phyloP scores from a whole-genome alignment of 2,329 filamentous ascomycete species.

The Fusarium sp. region DNA sequence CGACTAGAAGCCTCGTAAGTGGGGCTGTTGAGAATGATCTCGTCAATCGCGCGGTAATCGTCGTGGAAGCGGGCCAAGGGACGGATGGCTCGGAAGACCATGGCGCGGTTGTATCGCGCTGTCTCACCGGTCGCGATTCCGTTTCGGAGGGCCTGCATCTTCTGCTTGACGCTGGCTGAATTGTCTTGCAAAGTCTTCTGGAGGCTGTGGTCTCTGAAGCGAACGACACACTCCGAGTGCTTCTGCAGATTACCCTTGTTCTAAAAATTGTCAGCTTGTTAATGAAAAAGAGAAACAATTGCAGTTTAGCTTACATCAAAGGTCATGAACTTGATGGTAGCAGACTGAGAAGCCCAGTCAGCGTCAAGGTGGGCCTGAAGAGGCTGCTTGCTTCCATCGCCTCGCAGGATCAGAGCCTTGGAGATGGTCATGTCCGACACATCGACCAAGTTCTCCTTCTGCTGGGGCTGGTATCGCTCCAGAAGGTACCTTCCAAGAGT shows the following conservation, averaged over 20 bases:
- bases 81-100: constrained; percentile 38
- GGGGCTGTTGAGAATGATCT: constrained; percentile 34
- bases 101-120: constrained; percentile 36
- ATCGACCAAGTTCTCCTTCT: constrained; percentile 25
- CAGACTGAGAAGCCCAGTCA: constrained; percentile 20
- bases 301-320: constrained; percentile 16
- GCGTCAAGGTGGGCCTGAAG: constrained; percentile 34
- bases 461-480: constrained; percentile 15
- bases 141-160: constrained; percentile 28
- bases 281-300: rapidly evolving
- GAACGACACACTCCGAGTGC: constrained; percentile 25
- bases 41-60: constrained; percentile 37
- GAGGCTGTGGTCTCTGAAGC: constrained; percentile 21
- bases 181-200: constrained; percentile 15
- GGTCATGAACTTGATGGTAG: constrained; percentile 26
- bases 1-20: constrained; percentile 24
- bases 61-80: constrained; percentile 36
- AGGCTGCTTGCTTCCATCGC: constrained; percentile 5
- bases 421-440: constrained; percentile 38
- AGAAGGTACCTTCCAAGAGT: constrained; percentile 29
- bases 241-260: constrained; percentile 25
- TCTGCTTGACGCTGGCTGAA: neutral
- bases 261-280: neutral
- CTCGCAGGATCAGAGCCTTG: constrained; percentile 30
- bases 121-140: constrained; percentile 25